Conservation (phyloP, 2,329 filamentous ascomycete genomes). For the Cadophora sp. region DNA sequence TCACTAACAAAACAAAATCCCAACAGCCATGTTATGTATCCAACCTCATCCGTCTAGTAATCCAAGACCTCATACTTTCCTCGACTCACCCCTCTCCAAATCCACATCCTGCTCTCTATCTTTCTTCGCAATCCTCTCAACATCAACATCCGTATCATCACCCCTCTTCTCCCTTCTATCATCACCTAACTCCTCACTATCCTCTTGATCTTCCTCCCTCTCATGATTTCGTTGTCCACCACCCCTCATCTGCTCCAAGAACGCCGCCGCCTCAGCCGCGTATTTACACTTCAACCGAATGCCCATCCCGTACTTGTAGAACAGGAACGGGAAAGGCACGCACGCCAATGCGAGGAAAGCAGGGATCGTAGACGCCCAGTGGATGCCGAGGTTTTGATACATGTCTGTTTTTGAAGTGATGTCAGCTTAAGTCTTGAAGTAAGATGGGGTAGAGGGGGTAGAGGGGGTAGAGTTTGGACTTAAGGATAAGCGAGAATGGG, state of each 20-base stretch:
- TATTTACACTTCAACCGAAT: conserved; percentile 75
- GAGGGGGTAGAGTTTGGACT: neutral
- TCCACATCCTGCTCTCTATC: neutral
- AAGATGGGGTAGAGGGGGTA: neutral
- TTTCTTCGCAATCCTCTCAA: neutral
- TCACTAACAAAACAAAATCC: neutral
- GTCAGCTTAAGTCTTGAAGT: conserved; percentile 35
- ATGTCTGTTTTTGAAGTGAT: conserved; percentile 41
- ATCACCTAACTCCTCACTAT: neutral
- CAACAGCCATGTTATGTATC: neutral
- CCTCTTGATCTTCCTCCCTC: conserved; percentile 11
- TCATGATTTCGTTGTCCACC: neutral
- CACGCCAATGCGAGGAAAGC: conserved; percentile 77
- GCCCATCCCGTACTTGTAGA: conserved; percentile 72
- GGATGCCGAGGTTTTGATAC: conserved; percentile 56
- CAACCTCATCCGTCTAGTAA: neutral
- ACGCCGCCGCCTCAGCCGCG: conserved; percentile 65
- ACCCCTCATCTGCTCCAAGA: conserved; percentile 23
- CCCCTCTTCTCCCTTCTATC: conserved; percentile 6
- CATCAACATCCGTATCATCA: neutral
- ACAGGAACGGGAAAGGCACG: conserved; percentile 76
- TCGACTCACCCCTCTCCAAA: neutral
- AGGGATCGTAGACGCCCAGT: conserved; percentile 78
- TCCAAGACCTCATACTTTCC: neutral
- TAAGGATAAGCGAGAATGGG: conserved; percentile 5